Evolutionary conservation across 768 basidiomycete species (phyloP).

Genomic region (Chalciporus pseudorubinellus): DNA sequence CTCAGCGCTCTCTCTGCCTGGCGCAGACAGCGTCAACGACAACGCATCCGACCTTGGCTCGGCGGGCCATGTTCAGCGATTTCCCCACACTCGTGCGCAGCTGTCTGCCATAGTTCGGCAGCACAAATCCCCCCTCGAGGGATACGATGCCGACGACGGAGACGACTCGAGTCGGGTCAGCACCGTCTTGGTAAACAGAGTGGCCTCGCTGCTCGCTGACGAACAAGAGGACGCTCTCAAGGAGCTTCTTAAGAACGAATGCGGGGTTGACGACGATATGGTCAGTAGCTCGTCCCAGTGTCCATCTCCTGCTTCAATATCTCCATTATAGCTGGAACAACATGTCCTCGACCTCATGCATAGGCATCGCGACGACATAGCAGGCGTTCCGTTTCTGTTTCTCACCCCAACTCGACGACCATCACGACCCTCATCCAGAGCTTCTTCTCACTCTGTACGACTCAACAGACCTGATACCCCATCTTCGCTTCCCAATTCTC

Average conservation of each 20-base stretch:
- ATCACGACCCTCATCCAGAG: conserved; percentile 77
- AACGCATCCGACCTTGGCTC: conserved; percentile 14
- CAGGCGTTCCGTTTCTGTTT: conserved; percentile 79
- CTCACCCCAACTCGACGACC: conserved; percentile 78
- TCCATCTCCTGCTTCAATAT: conserved; percentile 16
- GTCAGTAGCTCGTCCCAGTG: conserved; percentile 40
- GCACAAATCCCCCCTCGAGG: conserved; percentile 55
- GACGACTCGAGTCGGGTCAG: conserved; percentile 56
- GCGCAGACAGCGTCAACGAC: conserved; percentile 18
- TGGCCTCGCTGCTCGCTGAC: conserved; percentile 68
- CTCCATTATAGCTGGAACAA: conserved; percentile 66
- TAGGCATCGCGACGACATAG: conserved; percentile 83
- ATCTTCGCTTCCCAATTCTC: conserved; percentile 70
- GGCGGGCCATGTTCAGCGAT: conserved; percentile 40
- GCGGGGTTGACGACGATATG: conserved; percentile 65
- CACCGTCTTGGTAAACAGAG: conserved; percentile 61
- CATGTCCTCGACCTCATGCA: conserved; percentile 95
- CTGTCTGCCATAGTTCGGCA: conserved; percentile 71
- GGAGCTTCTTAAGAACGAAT: conserved; percentile 63
- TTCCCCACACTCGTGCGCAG: conserved; percentile 83
- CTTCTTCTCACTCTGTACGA: conserved; percentile 66
- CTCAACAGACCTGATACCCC: conserved; percentile 77
- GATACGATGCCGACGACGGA: conserved; percentile 56
- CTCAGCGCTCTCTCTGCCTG: conserved; percentile 8
- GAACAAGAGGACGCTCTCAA: conserved; percentile 91